Conservation (phyloP, 2,329 filamentous ascomycete genomes). For the Gnomoniopsis smithogilvyi region DNA sequence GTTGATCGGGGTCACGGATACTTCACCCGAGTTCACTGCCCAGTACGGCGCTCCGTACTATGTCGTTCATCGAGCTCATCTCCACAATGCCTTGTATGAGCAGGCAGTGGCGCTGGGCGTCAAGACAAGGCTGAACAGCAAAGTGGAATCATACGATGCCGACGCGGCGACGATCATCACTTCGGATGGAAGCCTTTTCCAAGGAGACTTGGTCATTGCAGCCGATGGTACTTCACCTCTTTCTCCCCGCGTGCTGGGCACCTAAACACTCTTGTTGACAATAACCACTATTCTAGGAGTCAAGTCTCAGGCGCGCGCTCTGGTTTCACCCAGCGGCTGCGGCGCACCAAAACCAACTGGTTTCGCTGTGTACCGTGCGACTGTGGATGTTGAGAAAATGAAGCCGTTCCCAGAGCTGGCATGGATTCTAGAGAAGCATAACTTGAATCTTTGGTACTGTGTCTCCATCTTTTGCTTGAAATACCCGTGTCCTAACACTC, state of each 20-base stretch:
- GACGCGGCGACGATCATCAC: constrained; percentile 21
- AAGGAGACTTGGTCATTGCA: constrained; percentile 32
- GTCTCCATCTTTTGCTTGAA: not conserved
- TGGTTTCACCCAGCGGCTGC: constrained; percentile 15
- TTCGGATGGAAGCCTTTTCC: constrained; percentile 21
- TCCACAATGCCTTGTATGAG: constrained; percentile 26
- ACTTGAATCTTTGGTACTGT: constrained; percentile 36
- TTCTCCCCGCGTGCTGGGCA: not conserved
- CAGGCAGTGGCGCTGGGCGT: constrained; percentile 26
- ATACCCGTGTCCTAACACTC: not conserved
- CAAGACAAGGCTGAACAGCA: constrained; percentile 20
- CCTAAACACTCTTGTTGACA: not conserved
- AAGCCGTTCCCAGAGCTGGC: constrained; percentile 30
- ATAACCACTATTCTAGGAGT: constrained; percentile 20
- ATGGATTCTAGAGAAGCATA: constrained; percentile 36
- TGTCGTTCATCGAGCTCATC: constrained; percentile 31
- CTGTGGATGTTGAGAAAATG: constrained; percentile 35
- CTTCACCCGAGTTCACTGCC: constrained; percentile 27
- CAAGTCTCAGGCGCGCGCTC: constrained; percentile 27
- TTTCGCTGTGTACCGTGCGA: constrained; percentile 39
- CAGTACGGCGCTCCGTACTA: constrained; percentile 29
- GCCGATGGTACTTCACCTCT: constrained; percentile 30
- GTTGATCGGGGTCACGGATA: constrained; percentile 31
- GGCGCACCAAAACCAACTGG: constrained; percentile 27
- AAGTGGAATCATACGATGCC: constrained; percentile 22